Evolutionary conservation across 2,329 filamentous ascomycete genomes (phyloP).

Genomic region (Diplodia seriata): DNA sequence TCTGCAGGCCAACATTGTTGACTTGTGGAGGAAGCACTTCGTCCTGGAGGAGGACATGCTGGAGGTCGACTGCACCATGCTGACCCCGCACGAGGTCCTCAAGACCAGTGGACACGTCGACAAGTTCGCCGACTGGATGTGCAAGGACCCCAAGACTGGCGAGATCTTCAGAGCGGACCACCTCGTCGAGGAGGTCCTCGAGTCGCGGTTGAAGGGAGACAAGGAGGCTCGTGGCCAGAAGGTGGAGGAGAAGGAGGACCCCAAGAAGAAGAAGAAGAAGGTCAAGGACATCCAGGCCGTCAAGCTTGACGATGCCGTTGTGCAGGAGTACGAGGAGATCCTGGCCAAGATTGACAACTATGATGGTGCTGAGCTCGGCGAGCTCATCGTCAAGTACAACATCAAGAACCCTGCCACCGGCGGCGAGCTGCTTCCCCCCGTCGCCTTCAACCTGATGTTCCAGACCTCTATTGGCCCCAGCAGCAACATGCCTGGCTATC

Average conservation of each 20-base stretch:
- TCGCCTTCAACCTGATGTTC: constrained; percentile 99
- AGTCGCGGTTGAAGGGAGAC: constrained; percentile 84
- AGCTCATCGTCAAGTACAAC: constrained; percentile 88
- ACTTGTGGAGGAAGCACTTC: constrained; percentile 91
- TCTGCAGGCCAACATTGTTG: constrained; percentile 85
- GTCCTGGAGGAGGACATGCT: constrained; percentile 91
- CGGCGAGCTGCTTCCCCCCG: constrained; percentile 77
- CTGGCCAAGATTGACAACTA: constrained; percentile 97
- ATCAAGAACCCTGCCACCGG: constrained; percentile 87
- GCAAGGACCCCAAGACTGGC: constrained; percentile 96
- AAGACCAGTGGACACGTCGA: constrained; percentile 95
- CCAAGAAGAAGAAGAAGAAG: constrained; percentile 88
- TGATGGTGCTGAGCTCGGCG: constrained; percentile 81
- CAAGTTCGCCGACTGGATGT: constrained; percentile 99
- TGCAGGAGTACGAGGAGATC: constrained; percentile 88
- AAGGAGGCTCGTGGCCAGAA: constrained; percentile 89
- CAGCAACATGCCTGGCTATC: constrained; percentile 82
- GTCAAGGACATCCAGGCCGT: constrained; percentile 78
- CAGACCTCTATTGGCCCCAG: constrained; percentile 92
- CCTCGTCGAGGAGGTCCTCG: constrained; percentile 92
- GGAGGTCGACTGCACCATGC: constrained; percentile 89
- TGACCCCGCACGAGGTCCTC: constrained; percentile 91
- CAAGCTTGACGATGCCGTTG: constrained; percentile 84
- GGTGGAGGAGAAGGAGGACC: constrained; percentile 73
- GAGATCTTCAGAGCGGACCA: constrained; percentile 97